phyloP scores from a whole-genome alignment of 352 stramenopile species.

The Thalassiosira oceanica region DNA sequence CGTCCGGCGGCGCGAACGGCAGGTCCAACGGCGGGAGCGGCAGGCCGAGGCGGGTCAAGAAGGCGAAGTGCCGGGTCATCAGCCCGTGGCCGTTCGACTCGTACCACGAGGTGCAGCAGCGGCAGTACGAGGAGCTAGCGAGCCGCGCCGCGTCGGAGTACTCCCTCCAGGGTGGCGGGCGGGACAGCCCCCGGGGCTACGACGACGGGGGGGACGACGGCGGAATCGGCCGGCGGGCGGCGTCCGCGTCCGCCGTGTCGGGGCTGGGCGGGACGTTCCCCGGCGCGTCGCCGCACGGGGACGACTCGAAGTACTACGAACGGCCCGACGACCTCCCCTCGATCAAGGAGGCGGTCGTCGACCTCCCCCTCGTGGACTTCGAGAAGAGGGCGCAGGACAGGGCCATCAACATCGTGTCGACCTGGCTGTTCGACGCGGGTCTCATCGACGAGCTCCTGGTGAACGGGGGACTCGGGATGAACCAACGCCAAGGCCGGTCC shows the following conservation, averaged over 20 bases:
- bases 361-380: constrained; percentile 70
- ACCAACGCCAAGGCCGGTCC: constrained; percentile 5
- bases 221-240: neutral
- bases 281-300: too few species aligned
- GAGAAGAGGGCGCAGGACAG: constrained; percentile 75
- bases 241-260: neutral
- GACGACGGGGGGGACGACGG: constrained; percentile 27
- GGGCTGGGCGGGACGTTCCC: too few species aligned
- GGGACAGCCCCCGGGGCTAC: neutral
- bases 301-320: constrained; percentile 48
- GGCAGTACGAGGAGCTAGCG: constrained; percentile 66
- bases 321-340: constrained; percentile 65
- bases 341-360: constrained; percentile 71
- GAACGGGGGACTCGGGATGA: constrained; percentile 33
- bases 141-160: constrained; percentile 21
- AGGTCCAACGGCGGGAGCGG: too few species aligned
- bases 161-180: neutral
- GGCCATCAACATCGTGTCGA: constrained; percentile 71
- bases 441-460: constrained; percentile 80
- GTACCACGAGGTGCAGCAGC: constrained; percentile 74
- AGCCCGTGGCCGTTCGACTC: constrained; percentile 77
- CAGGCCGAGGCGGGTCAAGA: too few species aligned
- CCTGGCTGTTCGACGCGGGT: constrained; percentile 78
- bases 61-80: too few species aligned
- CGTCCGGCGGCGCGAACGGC: too few species aligned